A percentile compares a stretch with the other conserved stretches of the same genome.
These are phyloP conservation scores for Domatiomyces globalis DNA, from an alignment of 2,329 filamentous ascomycete genomes.

Conservation along the genomic window DNA sequence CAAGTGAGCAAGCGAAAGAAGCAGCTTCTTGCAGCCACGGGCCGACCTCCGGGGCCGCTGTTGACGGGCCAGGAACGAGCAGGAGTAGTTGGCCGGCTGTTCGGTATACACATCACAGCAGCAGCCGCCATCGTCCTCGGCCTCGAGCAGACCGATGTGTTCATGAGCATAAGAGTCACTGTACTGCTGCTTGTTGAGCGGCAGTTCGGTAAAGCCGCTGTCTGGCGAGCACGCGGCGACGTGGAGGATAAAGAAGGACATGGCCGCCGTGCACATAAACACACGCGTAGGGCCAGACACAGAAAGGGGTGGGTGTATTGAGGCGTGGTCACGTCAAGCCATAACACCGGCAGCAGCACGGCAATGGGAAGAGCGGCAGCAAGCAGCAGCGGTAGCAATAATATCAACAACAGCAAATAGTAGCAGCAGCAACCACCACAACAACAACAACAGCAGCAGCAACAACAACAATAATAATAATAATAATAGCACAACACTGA, in stretches of 20 bases:
- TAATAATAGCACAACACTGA: neutral
- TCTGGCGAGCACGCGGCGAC: constrained; percentile 14
- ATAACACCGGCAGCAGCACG: constrained; percentile 1
- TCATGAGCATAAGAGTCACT: constrained; percentile 7
- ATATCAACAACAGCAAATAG: no score
- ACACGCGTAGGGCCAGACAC: no score
- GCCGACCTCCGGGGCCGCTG: constrained; percentile 3
- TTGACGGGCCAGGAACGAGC: constrained; percentile 3
- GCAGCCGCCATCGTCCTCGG: constrained; percentile 2
- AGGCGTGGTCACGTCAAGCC: constrained; percentile 5
- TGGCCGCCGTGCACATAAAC: constrained; percentile 7
- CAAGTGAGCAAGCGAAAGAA: constrained; percentile 13
- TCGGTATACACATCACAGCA: constrained; percentile 14
- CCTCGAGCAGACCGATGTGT: constrained; percentile 4
- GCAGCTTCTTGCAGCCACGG: constrained; percentile 11
- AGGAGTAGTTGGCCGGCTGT: constrained; percentile 2
- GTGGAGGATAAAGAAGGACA: constrained; percentile 13
- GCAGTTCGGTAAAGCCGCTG: constrained; percentile 14
- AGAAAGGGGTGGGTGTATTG: constrained; percentile 1
- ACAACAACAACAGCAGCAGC: neutral
- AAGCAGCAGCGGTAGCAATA: neutral
- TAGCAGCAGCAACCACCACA: neutral
- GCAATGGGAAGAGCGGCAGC: neutral
- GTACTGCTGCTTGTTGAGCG: constrained; percentile 1
- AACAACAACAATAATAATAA: neutral